phyloP scores from a whole-genome alignment of 371 early-diverging fungal genomes.

The Blastocladiella emersonii region DNA sequence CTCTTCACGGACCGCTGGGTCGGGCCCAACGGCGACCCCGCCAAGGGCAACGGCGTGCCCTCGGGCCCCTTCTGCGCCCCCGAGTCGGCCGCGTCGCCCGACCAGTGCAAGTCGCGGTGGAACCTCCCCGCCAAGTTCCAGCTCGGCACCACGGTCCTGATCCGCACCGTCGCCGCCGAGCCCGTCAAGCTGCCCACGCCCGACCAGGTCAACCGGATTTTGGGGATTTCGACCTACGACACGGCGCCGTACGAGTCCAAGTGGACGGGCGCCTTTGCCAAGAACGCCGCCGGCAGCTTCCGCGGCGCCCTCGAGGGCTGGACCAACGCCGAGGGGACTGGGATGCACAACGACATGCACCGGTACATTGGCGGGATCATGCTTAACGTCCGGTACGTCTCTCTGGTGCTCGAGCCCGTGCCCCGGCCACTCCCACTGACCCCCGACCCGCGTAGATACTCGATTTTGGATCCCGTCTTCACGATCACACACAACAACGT shows the following conservation, averaged over 20 bases:
- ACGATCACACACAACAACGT: not conserved
- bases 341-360: constrained; percentile 1
- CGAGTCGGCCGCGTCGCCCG: too few relatives aligned
- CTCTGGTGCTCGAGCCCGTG: too few relatives aligned
- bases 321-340: not conserved
- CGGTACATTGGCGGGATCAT: constrained; percentile 3
- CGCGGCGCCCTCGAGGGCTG: not conserved
- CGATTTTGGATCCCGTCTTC: not conserved
- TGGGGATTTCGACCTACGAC: not conserved
- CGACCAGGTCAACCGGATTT: not conserved
- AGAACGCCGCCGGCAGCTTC: not conserved
- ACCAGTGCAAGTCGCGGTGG: too few relatives aligned
- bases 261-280: not conserved
- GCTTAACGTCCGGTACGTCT: too few relatives aligned
- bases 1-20: constrained; percentile 4
- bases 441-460: not conserved
- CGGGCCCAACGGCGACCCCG: not conserved
- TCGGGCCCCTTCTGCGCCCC: constrained; percentile 1
- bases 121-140: too few relatives aligned
- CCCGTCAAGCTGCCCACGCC: not conserved
- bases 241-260: not conserved
- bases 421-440: too few relatives aligned
- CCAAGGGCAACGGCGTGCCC: not conserved
- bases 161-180: too few relatives aligned
- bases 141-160: too few relatives aligned